Conservation (phyloP, 2,329 filamentous ascomycete species). For the Elsinoe australis region DNA sequence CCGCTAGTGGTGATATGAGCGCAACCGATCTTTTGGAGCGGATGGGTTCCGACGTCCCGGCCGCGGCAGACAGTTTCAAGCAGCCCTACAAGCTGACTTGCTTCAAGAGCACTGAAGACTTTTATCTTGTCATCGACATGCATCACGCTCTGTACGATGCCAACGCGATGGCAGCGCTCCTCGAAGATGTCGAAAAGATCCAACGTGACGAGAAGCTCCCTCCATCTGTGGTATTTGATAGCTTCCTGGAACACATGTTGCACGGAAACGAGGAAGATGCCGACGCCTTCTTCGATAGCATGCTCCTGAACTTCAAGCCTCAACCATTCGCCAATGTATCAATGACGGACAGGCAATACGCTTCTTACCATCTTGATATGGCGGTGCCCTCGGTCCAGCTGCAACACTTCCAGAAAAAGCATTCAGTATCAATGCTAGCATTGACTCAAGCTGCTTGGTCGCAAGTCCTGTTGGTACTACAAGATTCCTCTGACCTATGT, state of each 20-base stretch:
- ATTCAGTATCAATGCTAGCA: conserved; percentile 54
- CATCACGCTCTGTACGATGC: conserved; percentile 88
- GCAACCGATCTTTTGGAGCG: neutral
- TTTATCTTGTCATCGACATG: conserved; percentile 44
- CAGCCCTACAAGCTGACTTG: conserved; percentile 32
- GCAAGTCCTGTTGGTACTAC: conserved; percentile 51
- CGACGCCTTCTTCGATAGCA: conserved; percentile 58
- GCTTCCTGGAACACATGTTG: conserved; percentile 56
- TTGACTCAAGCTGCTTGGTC: conserved; percentile 68
- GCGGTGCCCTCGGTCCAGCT: conserved; percentile 39
- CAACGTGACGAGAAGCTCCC: conserved; percentile 45
- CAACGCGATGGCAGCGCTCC: conserved; percentile 61
- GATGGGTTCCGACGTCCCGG: neutral
- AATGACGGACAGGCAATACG: neutral
- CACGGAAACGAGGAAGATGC: conserved; percentile 41
- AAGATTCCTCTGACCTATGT: conserved; percentile 59
- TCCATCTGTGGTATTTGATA: conserved; percentile 48
- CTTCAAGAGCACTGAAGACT: conserved; percentile 22
- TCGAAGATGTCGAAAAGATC: conserved; percentile 60
- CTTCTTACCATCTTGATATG: conserved; percentile 17
- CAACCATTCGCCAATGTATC: conserved; percentile 31
- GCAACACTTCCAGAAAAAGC: conserved; percentile 43
- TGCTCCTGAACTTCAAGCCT: conserved; percentile 48
- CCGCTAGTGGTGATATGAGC: conserved; percentile 24
- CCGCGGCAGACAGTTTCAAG: conserved; percentile 2